Conservation (phyloP, 139 green algal genomes). For the Mesotaenium endlicherianum region DNA sequence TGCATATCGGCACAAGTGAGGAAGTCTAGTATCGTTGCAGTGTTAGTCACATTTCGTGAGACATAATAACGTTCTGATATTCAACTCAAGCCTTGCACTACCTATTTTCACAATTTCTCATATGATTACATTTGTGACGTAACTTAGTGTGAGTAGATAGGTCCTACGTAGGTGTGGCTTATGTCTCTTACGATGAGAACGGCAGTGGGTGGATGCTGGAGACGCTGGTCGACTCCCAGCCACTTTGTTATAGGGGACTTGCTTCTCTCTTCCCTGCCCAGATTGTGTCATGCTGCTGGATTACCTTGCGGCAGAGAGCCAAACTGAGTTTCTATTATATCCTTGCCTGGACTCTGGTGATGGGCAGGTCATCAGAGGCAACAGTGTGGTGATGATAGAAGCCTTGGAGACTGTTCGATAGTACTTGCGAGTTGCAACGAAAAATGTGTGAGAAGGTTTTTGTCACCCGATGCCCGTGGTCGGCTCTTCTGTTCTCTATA, state of each 20-base stretch:
- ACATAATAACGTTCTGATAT: too few species aligned
- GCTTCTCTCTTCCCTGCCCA: not conserved
- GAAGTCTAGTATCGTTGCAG: too few species aligned
- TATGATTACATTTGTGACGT: not conserved
- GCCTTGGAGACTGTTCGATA: conserved; percentile 69
- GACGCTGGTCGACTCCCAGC: too few species aligned
- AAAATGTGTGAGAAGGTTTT: too few species aligned
- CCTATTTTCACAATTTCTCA: not conserved
- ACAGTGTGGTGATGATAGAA: conserved; percentile 93
- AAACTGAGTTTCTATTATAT: not conserved
- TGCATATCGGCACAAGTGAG: too few species aligned
- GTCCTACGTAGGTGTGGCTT: not conserved
- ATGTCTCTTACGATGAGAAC: not conserved
- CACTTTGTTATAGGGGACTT: too few species aligned
- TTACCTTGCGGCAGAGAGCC: too few species aligned
- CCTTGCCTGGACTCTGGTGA: too few species aligned
- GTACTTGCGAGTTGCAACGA: not conserved
- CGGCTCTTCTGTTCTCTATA: too few species aligned
- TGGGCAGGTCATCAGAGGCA: conserved; percentile 85
- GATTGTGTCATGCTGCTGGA: not conserved
- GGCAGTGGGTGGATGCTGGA: too few species aligned
- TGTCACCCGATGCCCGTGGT: too few species aligned
- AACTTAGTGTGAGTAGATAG: not conserved
- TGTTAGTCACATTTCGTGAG: too few species aligned
- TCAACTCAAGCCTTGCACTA: not conserved